Evolutionary conservation across 805 yeast species (phyloP).

Genomic region (Tetrapisispora phaffii): DNA sequence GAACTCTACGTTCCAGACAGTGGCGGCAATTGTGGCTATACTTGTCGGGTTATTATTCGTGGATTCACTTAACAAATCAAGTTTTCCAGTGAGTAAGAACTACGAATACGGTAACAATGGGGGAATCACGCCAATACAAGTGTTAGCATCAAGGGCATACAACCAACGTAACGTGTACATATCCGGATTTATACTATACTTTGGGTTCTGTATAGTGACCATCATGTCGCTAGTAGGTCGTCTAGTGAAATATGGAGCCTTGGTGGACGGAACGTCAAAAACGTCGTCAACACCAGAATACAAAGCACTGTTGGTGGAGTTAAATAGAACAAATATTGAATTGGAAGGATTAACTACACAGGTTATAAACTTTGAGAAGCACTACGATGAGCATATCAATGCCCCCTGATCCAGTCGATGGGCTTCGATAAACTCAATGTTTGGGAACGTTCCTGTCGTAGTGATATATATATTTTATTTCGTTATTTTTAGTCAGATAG

Average conservation of each 20-base stretch:
- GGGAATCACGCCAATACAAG: constrained; percentile 38
- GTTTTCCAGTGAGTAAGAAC: constrained; percentile 22
- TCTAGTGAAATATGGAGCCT: constrained; percentile 39
- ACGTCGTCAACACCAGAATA: constrained; percentile 1
- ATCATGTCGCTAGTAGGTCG: constrained; percentile 43
- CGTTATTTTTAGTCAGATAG: constrained; percentile 4
- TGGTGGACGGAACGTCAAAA: constrained; percentile 5
- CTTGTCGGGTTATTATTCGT: constrained; percentile 42
- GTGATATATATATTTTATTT: constrained; percentile 11
- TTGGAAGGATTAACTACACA: constrained; percentile 42
- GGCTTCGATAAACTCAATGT: background rate
- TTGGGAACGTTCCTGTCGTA: constrained; percentile 9
- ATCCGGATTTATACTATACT: constrained; percentile 52
- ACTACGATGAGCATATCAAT: constrained; percentile 36
- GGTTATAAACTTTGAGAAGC: constrained; percentile 40
- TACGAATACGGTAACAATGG: constrained; percentile 14
- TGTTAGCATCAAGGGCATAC: constrained; percentile 49
- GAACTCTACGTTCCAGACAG: constrained; percentile 37
- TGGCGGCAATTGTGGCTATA: constrained; percentile 32
- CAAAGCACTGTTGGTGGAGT: constrained; percentile 23
- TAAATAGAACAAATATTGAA: constrained; percentile 35
- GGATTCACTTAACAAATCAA: constrained; percentile 43
- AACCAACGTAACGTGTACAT: constrained; percentile 55
- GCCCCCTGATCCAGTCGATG: background rate
- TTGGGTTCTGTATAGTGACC: constrained; percentile 44